Conservation (phyloP, 2,329 filamentous ascomycete genomes). For the Diaporthe destruens region DNA sequence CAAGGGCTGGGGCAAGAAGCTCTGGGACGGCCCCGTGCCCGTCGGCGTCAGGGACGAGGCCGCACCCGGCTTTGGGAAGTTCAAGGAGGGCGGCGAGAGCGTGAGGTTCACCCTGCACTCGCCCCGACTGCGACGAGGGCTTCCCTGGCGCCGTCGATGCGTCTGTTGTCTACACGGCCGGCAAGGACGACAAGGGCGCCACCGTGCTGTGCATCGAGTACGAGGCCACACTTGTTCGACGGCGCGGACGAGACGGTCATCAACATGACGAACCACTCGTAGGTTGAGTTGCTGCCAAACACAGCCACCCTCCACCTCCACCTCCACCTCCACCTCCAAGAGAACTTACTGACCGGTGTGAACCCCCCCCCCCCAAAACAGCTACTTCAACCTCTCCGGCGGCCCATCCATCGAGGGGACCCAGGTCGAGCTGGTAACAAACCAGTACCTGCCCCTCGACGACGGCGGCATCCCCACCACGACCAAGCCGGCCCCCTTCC, state of each 20-base stretch:
- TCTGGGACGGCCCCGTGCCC: constrained; percentile 79
- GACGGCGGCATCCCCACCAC: constrained; percentile 77
- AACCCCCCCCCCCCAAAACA: constrained; percentile 44
- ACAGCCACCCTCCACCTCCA: no score
- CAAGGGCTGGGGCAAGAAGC: constrained; percentile 83
- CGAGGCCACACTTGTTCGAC: constrained; percentile 83
- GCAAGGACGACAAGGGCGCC: constrained; percentile 69
- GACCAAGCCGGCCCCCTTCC: constrained; percentile 73
- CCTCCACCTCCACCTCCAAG: no score
- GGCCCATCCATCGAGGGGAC: constrained; percentile 67
- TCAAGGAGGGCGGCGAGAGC: constrained; percentile 70
- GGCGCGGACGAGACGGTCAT: constrained; percentile 90
- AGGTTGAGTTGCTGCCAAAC: constrained; percentile 44
- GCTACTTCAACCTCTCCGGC: constrained; percentile 75
- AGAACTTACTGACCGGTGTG: neutral
- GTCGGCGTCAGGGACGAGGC: constrained; percentile 62
- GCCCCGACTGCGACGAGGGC: constrained; percentile 85
- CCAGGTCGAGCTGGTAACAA: constrained; percentile 74
- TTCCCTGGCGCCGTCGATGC: constrained; percentile 89
- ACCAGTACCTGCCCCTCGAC: constrained; percentile 80
- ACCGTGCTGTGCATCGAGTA: constrained; percentile 88
- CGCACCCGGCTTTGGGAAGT: constrained; percentile 48
- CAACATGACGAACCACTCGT: constrained; percentile 97
- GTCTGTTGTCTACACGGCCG: constrained; percentile 82
- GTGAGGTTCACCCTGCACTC: constrained; percentile 76